Evolutionary conservation across 2,329 filamentous ascomycete genomes (phyloP), one percentile per base, ranked within the genome.

Genomic region (Aspergillus terreus): DNA sequence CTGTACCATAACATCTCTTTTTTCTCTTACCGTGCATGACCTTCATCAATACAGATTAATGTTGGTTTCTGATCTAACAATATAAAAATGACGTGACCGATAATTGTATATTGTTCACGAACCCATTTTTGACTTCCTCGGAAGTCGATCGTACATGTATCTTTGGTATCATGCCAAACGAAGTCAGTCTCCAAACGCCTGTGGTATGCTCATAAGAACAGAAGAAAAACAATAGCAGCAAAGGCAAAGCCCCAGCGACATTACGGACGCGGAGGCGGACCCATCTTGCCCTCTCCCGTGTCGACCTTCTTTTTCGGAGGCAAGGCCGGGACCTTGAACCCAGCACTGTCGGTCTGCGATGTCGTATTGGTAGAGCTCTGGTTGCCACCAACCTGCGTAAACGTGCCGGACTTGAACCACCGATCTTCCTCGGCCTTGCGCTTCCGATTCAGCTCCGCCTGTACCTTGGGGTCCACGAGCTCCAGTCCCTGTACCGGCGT

Each of bases 331-430:
- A 95, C 87, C 71, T 92, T 95, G 80, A 96, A 96, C 1, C 83
- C 86, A 10, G 78, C 83, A 46, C 79, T 79, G 55, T 79, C 77
- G 6, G 73, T 67, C 59, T 58, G 59, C 1, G 60, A 44, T 7
- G 40, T 19, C n/a, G 6, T n/a, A 32, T 53, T 56, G 43, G 42
- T 52, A 46, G 73, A 57, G 48, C 55, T 56, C 46, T 57, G 44
- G 54, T 54, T 47, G 41, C 58, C 60, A 9, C 84, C 84, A 50
- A 95, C 82, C 70, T 96, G 92, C 7, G 94, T 96, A 66, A 99
- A 99, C 0, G 90, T 92, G n/a, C 94, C 94, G 44, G 90, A 89
- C 72, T 94, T 95, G 78, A 99, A 99, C 87, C 91, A 99, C 35
- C 90, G 80, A 67, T 97, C 92, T 68, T 96, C 90, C 58, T 97